Evolutionary conservation across 2,329 filamentous ascomycete species (phyloP).

Genomic region (Ilyonectria robusta): DNA sequence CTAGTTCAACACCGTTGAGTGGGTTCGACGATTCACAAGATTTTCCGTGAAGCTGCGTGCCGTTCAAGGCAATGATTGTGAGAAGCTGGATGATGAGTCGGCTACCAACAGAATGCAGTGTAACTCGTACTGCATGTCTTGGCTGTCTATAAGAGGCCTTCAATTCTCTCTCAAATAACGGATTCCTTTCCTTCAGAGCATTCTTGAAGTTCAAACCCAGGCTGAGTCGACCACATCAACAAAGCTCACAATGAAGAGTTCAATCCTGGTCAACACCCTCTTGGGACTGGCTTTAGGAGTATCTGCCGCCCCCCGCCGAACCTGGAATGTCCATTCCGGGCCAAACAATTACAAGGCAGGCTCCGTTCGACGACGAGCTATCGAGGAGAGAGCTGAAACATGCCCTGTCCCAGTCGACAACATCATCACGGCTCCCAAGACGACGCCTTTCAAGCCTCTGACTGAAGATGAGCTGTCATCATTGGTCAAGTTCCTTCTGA

Average conservation of each 20-base stretch:
- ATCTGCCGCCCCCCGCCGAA: conserved; percentile 1
- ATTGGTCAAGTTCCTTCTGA: conserved; percentile 17
- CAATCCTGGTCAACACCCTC: background rate
- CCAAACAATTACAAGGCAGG: conserved; percentile 16
- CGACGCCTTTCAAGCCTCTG: conserved; percentile 22
- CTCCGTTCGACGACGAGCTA: background rate
- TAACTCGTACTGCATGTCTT: background rate
- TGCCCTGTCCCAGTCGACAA: conserved; percentile 16
- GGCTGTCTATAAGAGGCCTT: background rate
- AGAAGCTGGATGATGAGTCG: background rate
- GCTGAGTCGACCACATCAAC: background rate
- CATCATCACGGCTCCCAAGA: conserved; percentile 17
- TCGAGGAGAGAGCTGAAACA: background rate
- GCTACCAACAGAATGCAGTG: background rate
- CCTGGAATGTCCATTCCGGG: conserved; percentile 19
- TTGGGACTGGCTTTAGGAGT: background rate
- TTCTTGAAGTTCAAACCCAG: background rate
- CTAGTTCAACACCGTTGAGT: background rate
- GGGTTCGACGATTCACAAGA: background rate
- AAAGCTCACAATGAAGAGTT: background rate
- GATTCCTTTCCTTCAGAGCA: background rate
- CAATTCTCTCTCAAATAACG: background rate
- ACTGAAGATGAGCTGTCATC: conserved; percentile 7
- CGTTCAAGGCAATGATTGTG: background rate
- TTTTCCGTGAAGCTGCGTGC: background rate